Percentiles rank a stretch among this genome's conserved stretches.
These are phyloP conservation scores for Mycena filopes DNA, from an alignment of 768 basidiomycete species.

Conservation along the genomic window DNA sequence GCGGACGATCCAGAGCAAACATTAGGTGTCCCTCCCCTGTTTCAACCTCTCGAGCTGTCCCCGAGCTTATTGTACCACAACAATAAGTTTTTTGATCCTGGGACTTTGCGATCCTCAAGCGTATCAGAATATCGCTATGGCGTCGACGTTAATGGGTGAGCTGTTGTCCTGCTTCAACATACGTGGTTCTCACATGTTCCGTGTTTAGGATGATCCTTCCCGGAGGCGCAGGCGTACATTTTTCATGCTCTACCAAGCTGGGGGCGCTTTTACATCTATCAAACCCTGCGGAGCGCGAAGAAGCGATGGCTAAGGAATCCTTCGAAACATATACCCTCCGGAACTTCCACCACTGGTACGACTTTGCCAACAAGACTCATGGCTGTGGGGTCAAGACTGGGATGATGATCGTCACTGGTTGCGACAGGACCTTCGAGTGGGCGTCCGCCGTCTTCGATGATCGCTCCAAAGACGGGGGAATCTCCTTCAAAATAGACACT, in stretches of 20 bases:
- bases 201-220: no score
- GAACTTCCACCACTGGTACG: neutral
- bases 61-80: no score
- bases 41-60: no score
- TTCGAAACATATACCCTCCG: conserved; percentile 4
- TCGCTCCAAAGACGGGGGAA: no score
- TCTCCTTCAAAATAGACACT: no score
- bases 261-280: neutral
- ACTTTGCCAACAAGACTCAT: neutral
- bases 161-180: no score
- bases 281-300: neutral
- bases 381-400: neutral
- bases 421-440: no score
- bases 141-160: neutral
- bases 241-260: no score
- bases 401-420: no score
- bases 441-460: no score
- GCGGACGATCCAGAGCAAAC: conserved; percentile 18
- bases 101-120: neutral
- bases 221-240: no score
- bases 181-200: no score
- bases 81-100: neutral
- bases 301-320: neutral
- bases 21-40: neutral
- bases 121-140: neutral